Evolutionary conservation across 1,284 basidiomycete species (phyloP).

Genomic region (Lentinus polychrous): DNA sequence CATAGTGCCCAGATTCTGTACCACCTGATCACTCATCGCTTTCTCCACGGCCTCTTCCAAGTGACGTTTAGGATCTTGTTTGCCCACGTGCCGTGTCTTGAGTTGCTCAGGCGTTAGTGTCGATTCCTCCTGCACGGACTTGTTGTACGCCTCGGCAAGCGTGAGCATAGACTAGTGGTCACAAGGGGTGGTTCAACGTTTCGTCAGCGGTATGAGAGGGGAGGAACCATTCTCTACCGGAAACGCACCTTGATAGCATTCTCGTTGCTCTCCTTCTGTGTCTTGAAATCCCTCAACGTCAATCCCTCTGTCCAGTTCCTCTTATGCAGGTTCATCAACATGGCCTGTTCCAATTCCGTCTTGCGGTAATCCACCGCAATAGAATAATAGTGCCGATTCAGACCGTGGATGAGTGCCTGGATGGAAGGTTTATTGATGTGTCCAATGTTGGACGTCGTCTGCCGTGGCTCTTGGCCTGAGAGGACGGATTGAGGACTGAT

Average conservation of each 20-base stretch:
- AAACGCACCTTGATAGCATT: slow-evolving; percentile 78
- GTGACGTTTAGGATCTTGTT: slow-evolving; percentile 96
- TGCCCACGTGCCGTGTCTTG: slow-evolving; percentile 95
- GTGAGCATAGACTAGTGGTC: slow-evolving; percentile 77
- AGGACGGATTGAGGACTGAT: slow-evolving; percentile 86
- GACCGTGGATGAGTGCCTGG: slow-evolving; percentile 91
- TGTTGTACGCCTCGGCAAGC: slow-evolving; percentile 89
- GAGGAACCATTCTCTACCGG: not conserved
- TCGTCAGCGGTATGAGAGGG: not conserved
- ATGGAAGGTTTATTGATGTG: slow-evolving; percentile 99
- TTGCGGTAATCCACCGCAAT: slow-evolving; percentile 96
- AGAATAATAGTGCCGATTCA: slow-evolving; percentile 96
- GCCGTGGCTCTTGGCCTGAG: slow-evolving; percentile 90
- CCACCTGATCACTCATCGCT: slow-evolving; percentile 93
- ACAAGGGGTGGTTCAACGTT: slow-evolving; percentile 10
- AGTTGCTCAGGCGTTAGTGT: slow-evolving; percentile 86
- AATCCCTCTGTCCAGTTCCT: slow-evolving; percentile 97
- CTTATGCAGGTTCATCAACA: slow-evolving; percentile 97
- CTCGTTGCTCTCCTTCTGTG: slow-evolving; percentile 83
- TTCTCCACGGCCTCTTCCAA: slow-evolving; percentile 95
- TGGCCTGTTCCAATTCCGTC: slow-evolving; percentile 95
- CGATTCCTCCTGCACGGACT: slow-evolving; percentile 93
- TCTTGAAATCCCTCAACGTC: slow-evolving; percentile 82
- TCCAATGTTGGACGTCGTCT: slow-evolving; percentile 97
- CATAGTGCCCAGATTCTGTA: slow-evolving; percentile 90